Conservation (phyloP, 768 basidiomycete species). For the Termitomyces titanicus region DNA sequence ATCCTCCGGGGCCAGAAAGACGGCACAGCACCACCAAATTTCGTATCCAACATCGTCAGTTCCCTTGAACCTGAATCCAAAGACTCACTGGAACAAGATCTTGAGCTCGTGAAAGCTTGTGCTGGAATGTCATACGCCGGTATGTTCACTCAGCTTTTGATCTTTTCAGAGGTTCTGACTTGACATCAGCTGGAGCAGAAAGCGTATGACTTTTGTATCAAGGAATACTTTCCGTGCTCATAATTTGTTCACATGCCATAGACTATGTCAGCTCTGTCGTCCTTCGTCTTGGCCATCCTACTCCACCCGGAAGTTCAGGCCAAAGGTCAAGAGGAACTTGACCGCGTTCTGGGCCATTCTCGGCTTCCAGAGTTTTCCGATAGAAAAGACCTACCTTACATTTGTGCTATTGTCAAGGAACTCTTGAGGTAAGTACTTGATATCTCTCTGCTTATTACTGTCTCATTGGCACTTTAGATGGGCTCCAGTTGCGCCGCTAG, state of each 20-base stretch:
- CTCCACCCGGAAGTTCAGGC: constrained; percentile 30
- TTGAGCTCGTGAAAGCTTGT: constrained; percentile 30
- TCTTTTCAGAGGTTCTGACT: not conserved
- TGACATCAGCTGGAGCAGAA: constrained; percentile 35
- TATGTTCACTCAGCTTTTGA: constrained; percentile 9
- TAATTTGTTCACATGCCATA: not conserved
- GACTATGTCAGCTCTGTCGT: constrained; percentile 31
- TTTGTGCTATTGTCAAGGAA: constrained; percentile 38
- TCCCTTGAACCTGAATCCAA: constrained; percentile 20
- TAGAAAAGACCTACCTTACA: constrained; percentile 32
- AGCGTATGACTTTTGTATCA: constrained; percentile 26
- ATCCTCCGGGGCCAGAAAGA: constrained; percentile 20
- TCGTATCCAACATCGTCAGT: constrained; percentile 27
- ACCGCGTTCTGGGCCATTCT: constrained; percentile 25
- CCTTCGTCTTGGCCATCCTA: constrained; percentile 32
- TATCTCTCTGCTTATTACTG: not conserved
- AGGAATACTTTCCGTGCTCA: not conserved
- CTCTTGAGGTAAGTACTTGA: constrained; percentile 23
- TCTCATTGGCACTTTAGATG: constrained; percentile 17
- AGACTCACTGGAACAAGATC: constrained; percentile 15
- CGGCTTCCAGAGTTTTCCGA: constrained; percentile 27
- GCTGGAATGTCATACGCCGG: constrained; percentile 38
- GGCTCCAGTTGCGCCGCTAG: constrained; percentile 28
- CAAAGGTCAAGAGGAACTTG: constrained; percentile 29
- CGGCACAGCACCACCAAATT: constrained; percentile 31